Base-by-base conservation (phyloP, 2,329 filamentous ascomycete species). In the Nigrospora oryzae region DNA sequence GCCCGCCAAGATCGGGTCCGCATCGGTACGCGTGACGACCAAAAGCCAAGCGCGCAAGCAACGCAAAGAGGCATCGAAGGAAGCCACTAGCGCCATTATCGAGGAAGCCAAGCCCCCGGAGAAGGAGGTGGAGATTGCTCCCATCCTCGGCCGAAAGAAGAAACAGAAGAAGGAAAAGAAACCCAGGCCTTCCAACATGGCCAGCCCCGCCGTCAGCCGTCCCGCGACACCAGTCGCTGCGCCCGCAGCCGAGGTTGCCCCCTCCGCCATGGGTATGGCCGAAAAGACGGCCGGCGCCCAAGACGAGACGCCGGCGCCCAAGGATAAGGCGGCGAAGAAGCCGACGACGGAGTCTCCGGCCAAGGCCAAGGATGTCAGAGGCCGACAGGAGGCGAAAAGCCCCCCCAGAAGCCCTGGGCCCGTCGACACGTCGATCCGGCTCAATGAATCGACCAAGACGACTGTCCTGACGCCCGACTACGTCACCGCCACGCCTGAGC, bases 41-140 rank as follows among this genome's bases (percentile, higher is more conserved):
- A 90, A 89, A 68, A 89, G 82, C 55, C 83, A 87, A 59, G 78
- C 85, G 58, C 84, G 85, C 59, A 91, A 90, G 63, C 79, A 86
- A 56, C 79, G 83, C 50, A 83, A 82, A 59, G 82, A 84, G 50
- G 76, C 74, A 15, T 68, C 79, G 47, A 84, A 81, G 56, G 79
- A 82, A 55, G 81, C 85, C 45, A 74, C 73, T 3, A 73, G 71
- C 15, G 61, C 72, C 34, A 72, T 81, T 32, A 73, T 81, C 48
- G 66, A 64, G 3, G 76, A 79, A 49, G 54, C 66, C 1, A 56
- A 75, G 50, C 70, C 72, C 40, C 56, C 66, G 13, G 81, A 83
- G 47, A 62, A 71, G 12, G 70, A 77, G 42, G 65, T 68, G 14
- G 75, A 79, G 51, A 75, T 79, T 52, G 87, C 81, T 8, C 87